These are phyloP conservation scores for Botrytis byssoidea DNA, from an alignment of 2,329 filamentous ascomycete species.

Conservation along the genomic window DNA sequence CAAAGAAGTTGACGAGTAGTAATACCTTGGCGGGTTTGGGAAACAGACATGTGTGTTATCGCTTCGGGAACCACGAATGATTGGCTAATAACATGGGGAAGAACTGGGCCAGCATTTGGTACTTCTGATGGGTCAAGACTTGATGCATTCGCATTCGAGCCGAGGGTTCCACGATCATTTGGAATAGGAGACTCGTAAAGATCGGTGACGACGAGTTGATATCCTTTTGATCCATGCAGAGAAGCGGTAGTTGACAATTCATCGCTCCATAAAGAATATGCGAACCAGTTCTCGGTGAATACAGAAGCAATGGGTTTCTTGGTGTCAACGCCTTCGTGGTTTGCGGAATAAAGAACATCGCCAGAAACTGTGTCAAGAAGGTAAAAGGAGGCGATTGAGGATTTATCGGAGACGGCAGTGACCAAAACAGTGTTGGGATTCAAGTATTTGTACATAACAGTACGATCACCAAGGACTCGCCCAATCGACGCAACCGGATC, in stretches of 20 bases:
- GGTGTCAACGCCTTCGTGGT: conserved; percentile 71
- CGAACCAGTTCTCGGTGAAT: conserved; percentile 93
- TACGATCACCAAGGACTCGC: conserved; percentile 84
- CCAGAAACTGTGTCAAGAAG: conserved; percentile 86
- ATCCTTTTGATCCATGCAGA: conserved; percentile 68
- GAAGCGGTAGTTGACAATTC: conserved; percentile 58
- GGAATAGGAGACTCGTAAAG: conserved; percentile 82
- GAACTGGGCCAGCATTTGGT: conserved; percentile 50
- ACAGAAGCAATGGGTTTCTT: conserved; percentile 71
- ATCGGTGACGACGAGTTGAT: conserved; percentile 82
- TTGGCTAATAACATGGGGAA: conserved; percentile 77
- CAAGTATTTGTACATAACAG: conserved; percentile 96
- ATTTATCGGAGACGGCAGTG: conserved; percentile 61
- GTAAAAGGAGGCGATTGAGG: conserved; percentile 66
- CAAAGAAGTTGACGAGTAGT: conserved; percentile 79
- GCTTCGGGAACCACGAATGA: conserved; percentile 76
- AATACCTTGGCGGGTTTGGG: conserved; percentile 89
- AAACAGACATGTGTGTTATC: conserved; percentile 78
- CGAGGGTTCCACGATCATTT: conserved; percentile 82
- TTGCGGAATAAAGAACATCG: conserved; percentile 68
- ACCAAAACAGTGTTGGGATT: conserved; percentile 83
- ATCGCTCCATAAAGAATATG: conserved; percentile 72
- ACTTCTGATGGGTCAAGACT: conserved; percentile 65
- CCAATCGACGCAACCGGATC: conserved; percentile 95
- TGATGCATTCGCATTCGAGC: conserved; percentile 69